A percentile compares a stretch with the other conserved stretches of the same genome.
Conservation (phyloP, 495 filamentous ascomycete species). For the Neurospora sp. region DNA sequence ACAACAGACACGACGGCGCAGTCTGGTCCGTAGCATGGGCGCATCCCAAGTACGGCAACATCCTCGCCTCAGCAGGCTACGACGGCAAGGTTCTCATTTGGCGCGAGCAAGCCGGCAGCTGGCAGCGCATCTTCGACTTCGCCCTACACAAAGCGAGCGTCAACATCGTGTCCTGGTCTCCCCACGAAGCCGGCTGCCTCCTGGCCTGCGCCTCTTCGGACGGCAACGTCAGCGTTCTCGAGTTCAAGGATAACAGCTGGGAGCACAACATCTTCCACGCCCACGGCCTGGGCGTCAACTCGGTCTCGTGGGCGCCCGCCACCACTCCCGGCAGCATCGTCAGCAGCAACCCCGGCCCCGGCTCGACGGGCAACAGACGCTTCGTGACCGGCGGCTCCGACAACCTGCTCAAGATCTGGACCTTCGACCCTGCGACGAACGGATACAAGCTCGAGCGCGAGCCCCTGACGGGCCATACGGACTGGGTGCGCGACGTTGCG, state of each 20-base stretch:
- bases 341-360: conserved; percentile 51
- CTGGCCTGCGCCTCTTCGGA: conserved; percentile 91
- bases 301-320: conserved; percentile 87
- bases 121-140: conserved; percentile 83
- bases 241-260: conserved; percentile 91
- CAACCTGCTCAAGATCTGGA: conserved; percentile 86
- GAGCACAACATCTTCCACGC: conserved; percentile 81
- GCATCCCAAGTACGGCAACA: conserved; percentile 96
- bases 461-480: conserved; percentile 65
- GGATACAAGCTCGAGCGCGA: conserved; percentile 43
- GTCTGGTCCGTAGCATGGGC: conserved; percentile 98
- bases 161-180: conserved; percentile 95
- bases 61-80: conserved; percentile 87
- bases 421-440: conserved; percentile 38
- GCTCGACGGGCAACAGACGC: conserved; percentile 50
- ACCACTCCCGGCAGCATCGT: conserved; percentile 70
- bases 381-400: conserved; percentile 94
- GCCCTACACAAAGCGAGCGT: conserved; percentile 86
- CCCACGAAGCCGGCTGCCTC: conserved; percentile 88
- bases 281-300: conserved; percentile 87
- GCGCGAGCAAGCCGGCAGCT: conserved; percentile 70
- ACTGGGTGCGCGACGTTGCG: conserved; percentile 97
- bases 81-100: conserved; percentile 98
- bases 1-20: conserved; percentile 74
- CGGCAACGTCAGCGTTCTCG: conserved; percentile 83